Evolutionary conservation across 352 stramenopile species (phyloP), one percentile per base, ranked within the genome.

Genomic region (Nothophytophthora sp.): DNA sequence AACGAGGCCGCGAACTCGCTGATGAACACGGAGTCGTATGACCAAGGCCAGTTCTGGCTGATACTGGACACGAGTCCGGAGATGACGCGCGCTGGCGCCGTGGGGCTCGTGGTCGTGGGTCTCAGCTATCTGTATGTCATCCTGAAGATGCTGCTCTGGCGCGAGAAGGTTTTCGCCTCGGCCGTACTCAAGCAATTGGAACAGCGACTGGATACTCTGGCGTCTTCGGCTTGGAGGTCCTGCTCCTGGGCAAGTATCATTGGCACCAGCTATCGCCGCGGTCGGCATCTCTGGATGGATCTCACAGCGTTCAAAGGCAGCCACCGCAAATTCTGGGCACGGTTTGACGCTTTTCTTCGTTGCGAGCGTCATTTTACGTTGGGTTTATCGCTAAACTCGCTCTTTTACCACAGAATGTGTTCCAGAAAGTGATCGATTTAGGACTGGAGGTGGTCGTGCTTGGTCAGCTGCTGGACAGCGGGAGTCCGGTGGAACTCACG

Each of bases 41-140:
- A 72, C 39, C 42, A 55, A 3, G 57, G 51, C 15, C 36, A 54
- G 28, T 68, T 72, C 43, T 67, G 62, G 51, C 43, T 60, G 11
- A 63, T 63, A 35, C 34, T 53, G 18, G 53, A 64, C 24, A 7
- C 41, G 2, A 46, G 53, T 3, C 32, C 24, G 16, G 8, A 11
- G 0, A 18, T 68, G 22, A 60, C 39, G 8, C 7, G 4, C 1
- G 28, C 25, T 1, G 43, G 37, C 1, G 36, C 49, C 5, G 35
- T 30, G 1, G 24, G 59, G 2, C 3, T 63, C 10, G 4, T 50
- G 2, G 3, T 62, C 8, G 42, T 60, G 10, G 33, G 3, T 3
- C 3, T 54, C 0, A 40, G 23, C 35, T 63, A 59, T n/a, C 29
- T 58, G 36, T 54, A 58, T 8, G 50, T 62, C 33, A 11, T 11